phyloP scores from a whole-genome alignment of 352 stramenopile species.

The Pythium grandisporangium region DNA sequence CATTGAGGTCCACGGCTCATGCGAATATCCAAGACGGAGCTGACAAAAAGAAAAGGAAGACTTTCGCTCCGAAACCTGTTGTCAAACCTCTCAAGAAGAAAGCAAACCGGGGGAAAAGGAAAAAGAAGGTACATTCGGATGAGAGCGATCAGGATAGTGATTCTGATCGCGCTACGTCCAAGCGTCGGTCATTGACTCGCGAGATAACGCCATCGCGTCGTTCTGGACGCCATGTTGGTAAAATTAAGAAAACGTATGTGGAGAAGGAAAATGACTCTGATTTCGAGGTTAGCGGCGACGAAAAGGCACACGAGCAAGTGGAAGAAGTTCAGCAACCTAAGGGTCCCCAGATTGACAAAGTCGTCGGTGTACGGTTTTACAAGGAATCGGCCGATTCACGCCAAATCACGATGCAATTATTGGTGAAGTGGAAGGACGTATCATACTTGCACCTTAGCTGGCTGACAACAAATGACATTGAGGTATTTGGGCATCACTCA shows the following conservation, averaged over 20 bases:
- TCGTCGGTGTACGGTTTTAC: slow-evolving; percentile 85
- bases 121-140: slow-evolving; percentile 59
- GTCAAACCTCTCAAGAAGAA: slow-evolving; percentile 67
- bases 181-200: slow-evolving; percentile 16
- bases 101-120: slow-evolving; percentile 25
- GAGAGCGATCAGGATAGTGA: slow-evolving; percentile 73
- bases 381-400: slow-evolving; percentile 31
- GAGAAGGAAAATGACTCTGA: slow-evolving; percentile 63
- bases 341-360: slow-evolving; percentile 89
- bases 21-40: slow-evolving; percentile 42
- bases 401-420: slow-evolving; percentile 90
- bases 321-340: slow-evolving; percentile 37
- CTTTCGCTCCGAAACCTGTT: slow-evolving; percentile 41
- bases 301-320: slow-evolving; percentile 23
- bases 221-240: slow-evolving; percentile 75
- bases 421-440: slow-evolving; percentile 99
- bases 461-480: slow-evolving; percentile 94
- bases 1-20: slow-evolving; percentile 54
- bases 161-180: slow-evolving; percentile 48
- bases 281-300: slow-evolving; percentile 62
- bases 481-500: slow-evolving; percentile 70
- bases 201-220: slow-evolving; percentile 45
- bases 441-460: slow-evolving; percentile 98
- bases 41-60: slow-evolving; percentile 74
- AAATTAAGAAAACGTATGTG: slow-evolving; percentile 83